Base-by-base conservation (phyloP, 2,329 filamentous ascomycete species). In the Alternaria ethzedia region DNA sequence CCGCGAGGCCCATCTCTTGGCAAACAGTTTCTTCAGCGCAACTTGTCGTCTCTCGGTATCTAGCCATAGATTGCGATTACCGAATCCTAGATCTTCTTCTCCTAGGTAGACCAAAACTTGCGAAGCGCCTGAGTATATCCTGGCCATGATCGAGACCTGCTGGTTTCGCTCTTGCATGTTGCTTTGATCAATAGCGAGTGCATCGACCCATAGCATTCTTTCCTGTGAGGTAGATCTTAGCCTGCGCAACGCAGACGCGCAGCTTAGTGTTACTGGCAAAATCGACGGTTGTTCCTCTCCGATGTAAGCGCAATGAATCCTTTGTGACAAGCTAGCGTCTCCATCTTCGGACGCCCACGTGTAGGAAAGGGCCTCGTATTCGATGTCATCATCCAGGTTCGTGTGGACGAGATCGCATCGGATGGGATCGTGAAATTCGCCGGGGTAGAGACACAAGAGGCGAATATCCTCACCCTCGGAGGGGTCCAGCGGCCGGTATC, bases 311-410 rank as follows among this genome's bases (percentile, higher is more conserved):
- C 61, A 65, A 13, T 32, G 21, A n/a, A 68, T 51, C 9, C 36
- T 32, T 17, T 65, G 60, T n/a, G 60, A 60, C 17, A 65, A 59
- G 23, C 46, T 62, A 30, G 59, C 44, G 46, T 68, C 64, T 17
- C 66, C 66, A 43, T 63, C 61, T 57, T 68, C 66, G 11, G 64
- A 59, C 2, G 66, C 70, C 69, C 70, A 73, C 2, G 68, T 59
- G 56, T 73, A 73, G 5, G 68, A 70, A n/a, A 70, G 49, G n/a
- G 70, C 69, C 57, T 73, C 69, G 25, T 71, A 73, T 36, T 59
- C 56, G 47, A 63, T 59, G 20, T 59, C 60, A 57, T 57, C 50
- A 20, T 59, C 60, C 49, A 63, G 50, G 17, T 47, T 50, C 32
- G 60, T 45, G 17, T 63, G 60, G 50, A 63, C 49, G 20, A 63